A percentile compares a stretch with the other conserved stretches of the same genome.
These are phyloP conservation scores for Hemileccinum impolitum DNA, from an alignment of 768 basidiomycete species.

Conservation along the genomic window DNA sequence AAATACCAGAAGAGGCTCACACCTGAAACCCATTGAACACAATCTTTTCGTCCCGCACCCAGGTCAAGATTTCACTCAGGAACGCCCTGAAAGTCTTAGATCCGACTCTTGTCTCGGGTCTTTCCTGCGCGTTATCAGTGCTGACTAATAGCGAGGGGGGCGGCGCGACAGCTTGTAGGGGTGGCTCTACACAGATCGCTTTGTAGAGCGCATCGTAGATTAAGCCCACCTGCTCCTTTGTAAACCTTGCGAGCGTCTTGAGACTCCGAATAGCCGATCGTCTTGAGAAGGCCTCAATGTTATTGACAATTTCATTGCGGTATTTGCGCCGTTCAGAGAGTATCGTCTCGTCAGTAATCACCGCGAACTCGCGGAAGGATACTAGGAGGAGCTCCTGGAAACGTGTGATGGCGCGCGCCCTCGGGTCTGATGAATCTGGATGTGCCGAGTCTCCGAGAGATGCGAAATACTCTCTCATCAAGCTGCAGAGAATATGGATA, in stretches of 20 bases:
- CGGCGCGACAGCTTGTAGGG: constrained; percentile 52
- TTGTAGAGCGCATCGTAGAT: constrained; percentile 93
- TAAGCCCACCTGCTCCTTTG: constrained; percentile 81
- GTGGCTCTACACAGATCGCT: constrained; percentile 75
- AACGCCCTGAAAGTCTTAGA: constrained; percentile 84
- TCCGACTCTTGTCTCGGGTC: constrained; percentile 87
- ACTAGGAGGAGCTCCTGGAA: constrained; percentile 97
- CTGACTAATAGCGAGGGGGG: constrained; percentile 50
- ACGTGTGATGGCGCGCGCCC: constrained; percentile 88
- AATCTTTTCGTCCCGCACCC: constrained; percentile 93
- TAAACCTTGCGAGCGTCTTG: constrained; percentile 72
- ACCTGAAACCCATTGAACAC: constrained; percentile 92
- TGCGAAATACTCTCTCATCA: constrained; percentile 95
- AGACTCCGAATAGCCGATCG: constrained; percentile 88
- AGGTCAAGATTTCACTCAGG: constrained; percentile 88
- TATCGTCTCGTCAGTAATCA: constrained; percentile 95
- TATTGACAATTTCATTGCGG: constrained; percentile 85
- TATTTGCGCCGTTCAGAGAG: constrained; percentile 79
- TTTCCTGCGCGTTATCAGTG: constrained; percentile 62
- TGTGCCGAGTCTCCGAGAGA: constrained; percentile 93
- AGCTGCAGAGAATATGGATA: constrained; percentile 38
- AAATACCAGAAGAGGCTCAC: constrained; percentile 4
- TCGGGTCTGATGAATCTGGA: constrained; percentile 82
- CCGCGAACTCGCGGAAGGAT: constrained; percentile 95
- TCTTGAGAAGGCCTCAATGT: constrained; percentile 92